Evolutionary conservation across 495 filamentous ascomycete genomes (phyloP).

Genomic region (Aspergillus steynii): DNA sequence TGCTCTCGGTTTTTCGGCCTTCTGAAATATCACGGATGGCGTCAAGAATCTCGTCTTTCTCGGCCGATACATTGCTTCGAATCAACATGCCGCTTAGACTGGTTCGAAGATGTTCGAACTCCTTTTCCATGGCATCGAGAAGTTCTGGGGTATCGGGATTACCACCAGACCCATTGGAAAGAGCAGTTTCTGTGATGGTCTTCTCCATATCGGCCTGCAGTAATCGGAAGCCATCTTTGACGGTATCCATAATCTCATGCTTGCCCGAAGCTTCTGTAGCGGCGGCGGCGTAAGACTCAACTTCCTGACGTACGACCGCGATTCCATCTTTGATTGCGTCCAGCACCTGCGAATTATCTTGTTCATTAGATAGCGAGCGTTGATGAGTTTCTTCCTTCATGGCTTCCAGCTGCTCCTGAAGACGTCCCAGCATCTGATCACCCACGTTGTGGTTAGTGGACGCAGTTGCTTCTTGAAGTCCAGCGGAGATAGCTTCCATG

Average conservation of each 20-base stretch:
- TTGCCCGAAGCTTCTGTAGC: conserved; percentile 66
- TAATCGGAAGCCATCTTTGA: conserved; percentile 69
- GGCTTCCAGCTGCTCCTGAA: conserved; percentile 72
- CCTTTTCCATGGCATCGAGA: conserved; percentile 69
- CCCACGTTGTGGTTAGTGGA: conserved; percentile 51
- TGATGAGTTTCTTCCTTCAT: conserved; percentile 76
- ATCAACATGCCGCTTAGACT: conserved; percentile 70
- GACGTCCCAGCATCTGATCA: conserved; percentile 68
- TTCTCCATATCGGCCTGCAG: conserved; percentile 72
- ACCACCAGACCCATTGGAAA: conserved; percentile 32
- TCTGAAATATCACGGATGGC: conserved; percentile 56
- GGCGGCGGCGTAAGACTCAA: conserved; percentile 75
- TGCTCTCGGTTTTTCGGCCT: conserved; percentile 19
- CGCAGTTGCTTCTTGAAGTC: conserved; percentile 51
- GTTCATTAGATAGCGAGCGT: conserved; percentile 69
- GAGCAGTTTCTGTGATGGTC: conserved; percentile 49
- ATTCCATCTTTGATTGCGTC: conserved; percentile 85
- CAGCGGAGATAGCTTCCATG: conserved; percentile 64
- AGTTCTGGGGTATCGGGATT: conserved; percentile 55
- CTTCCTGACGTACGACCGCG: conserved; percentile 73
- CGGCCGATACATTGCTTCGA: conserved; percentile 51
- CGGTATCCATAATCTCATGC: conserved; percentile 74
- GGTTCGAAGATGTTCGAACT: conserved; percentile 69
- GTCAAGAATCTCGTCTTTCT: conserved; percentile 63
- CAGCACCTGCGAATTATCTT: conserved; percentile 78